Evolutionary conservation across 2,329 filamentous ascomycete species (phyloP).

Genomic region (Lecanicillium sp.): DNA sequence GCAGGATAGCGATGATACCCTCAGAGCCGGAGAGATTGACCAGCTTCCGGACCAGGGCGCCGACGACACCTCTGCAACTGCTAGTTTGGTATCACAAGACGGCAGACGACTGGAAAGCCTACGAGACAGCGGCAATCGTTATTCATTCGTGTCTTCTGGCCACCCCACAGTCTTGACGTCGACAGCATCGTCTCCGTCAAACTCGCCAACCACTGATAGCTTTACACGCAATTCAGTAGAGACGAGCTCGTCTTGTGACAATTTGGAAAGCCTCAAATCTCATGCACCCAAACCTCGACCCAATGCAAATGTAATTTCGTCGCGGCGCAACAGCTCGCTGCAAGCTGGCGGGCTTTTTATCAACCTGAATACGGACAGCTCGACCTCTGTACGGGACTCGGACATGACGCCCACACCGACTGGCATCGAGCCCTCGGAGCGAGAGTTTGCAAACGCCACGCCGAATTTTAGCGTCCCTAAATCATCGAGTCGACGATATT

Average conservation of each 20-base stretch:
- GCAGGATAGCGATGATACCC: slow-evolving; percentile 17
- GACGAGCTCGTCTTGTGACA: slow-evolving; percentile 13
- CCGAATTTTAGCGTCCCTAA: slow-evolving; percentile 48
- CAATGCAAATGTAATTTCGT: slow-evolving; percentile 42
- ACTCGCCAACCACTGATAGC: slow-evolving; percentile 45
- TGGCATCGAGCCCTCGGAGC: slow-evolving; percentile 4
- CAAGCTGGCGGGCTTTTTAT: slow-evolving; percentile 36
- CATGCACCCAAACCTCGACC: slow-evolving; percentile 36
- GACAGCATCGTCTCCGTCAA: slow-evolving; percentile 46
- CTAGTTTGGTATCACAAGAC: slow-evolving; percentile 50
- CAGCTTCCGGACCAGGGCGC: slow-evolving; percentile 30
- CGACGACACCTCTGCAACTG: slow-evolving; percentile 45
- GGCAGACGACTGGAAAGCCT: slow-evolving; percentile 49
- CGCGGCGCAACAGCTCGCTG: slow-evolving; percentile 40
- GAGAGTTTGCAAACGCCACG: slow-evolving; percentile 19
- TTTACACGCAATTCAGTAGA: slow-evolving; percentile 25
- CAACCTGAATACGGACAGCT: slow-evolving; percentile 26
- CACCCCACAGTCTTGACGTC: slow-evolving; percentile 54
- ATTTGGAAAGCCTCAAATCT: slow-evolving; percentile 7
- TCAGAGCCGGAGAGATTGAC: slow-evolving; percentile 16
- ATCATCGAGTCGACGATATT: slow-evolving; percentile 35
- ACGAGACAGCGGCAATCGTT: slow-evolving; percentile 46
- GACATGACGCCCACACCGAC: neutral
- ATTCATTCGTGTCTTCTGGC: slow-evolving; percentile 52
- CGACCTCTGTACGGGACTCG: slow-evolving; percentile 10